These are phyloP conservation scores for Serendipita indica DNA, from an alignment of 768 basidiomycete species.

Conservation along the genomic window DNA sequence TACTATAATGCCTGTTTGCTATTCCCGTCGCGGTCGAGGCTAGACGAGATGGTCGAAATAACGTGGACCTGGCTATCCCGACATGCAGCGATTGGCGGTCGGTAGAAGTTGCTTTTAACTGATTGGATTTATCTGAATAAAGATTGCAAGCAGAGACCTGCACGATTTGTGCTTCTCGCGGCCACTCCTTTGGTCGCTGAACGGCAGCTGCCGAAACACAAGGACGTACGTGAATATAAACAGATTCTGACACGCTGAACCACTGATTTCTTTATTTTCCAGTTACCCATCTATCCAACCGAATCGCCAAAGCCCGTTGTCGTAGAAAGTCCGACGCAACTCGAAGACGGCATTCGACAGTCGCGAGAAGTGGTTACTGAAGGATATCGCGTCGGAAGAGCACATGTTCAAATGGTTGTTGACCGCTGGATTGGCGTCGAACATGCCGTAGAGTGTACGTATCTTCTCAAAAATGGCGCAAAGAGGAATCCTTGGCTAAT, in stretches of 20 bases:
- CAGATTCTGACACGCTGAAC: background rate
- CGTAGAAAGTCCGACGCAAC: constrained; percentile 54
- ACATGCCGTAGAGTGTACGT: constrained; percentile 69
- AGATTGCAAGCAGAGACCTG: background rate
- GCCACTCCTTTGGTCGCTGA: background rate
- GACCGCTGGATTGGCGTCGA: constrained; percentile 78
- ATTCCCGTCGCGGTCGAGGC: too few relatives aligned
- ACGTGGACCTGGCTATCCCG: background rate
- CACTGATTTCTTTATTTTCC: constrained; percentile 5
- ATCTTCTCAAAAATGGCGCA: background rate
- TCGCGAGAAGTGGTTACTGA: constrained; percentile 46
- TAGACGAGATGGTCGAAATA: too few relatives aligned
- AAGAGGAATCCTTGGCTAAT: background rate
- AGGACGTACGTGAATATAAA: background rate
- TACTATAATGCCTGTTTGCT: too few relatives aligned
- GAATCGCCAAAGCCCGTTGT: constrained; percentile 50
- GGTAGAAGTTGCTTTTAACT: background rate
- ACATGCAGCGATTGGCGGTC: background rate
- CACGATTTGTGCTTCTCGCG: background rate
- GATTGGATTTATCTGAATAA: background rate
- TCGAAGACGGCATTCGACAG: constrained; percentile 63
- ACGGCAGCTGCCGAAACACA: background rate
- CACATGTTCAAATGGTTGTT: constrained; percentile 55
- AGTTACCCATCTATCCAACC: constrained; percentile 77
- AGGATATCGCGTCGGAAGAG: constrained; percentile 41